phyloP scores from a whole-genome alignment of 2,329 filamentous ascomycete species.

The Exophiala spinifera region DNA sequence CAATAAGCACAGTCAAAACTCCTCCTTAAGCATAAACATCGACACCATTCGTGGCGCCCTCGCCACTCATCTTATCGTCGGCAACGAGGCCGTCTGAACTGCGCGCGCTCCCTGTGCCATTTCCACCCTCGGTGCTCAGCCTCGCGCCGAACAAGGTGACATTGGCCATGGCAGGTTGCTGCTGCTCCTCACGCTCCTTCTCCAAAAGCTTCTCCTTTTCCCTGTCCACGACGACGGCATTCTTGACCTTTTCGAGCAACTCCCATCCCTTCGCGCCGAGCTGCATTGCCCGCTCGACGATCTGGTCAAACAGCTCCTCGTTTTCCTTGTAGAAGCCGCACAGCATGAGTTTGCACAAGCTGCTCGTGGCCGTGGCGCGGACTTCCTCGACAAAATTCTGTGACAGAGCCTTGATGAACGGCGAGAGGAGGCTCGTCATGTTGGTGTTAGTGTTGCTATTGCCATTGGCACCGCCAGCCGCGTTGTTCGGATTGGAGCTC shows the following conservation, averaged over 20 bases:
- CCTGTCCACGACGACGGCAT: conserved; percentile 48
- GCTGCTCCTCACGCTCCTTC: neutral
- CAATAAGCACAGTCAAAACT: neutral
- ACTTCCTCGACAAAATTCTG: conserved; percentile 53
- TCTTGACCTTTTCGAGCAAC: conserved; percentile 46
- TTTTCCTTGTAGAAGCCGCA: conserved; percentile 31
- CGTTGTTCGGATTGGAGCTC: no score
- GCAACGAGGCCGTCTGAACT: neutral
- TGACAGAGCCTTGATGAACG: conserved; percentile 59
- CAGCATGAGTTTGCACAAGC: conserved; percentile 50
- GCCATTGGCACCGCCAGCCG: conserved; percentile 31
- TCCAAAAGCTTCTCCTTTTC: conserved; percentile 39
- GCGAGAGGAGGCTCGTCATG: conserved; percentile 58
- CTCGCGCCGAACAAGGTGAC: conserved; percentile 4
- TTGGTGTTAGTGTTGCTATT: neutral
- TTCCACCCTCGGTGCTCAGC: conserved; percentile 5
- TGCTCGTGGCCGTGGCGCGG: conserved; percentile 48
- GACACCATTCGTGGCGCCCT: neutral
- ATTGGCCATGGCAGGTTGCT: neutral
- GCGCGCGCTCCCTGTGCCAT: neutral
- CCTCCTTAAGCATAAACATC: no score
- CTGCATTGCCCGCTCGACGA: conserved; percentile 47
- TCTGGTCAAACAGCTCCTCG: conserved; percentile 55
- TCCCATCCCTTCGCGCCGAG: conserved; percentile 44
- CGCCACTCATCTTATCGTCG: conserved; percentile 9